phyloP scores from a whole-genome alignment of 1,139 yeast species.

The Hanseniaspora uvarum region DNA sequence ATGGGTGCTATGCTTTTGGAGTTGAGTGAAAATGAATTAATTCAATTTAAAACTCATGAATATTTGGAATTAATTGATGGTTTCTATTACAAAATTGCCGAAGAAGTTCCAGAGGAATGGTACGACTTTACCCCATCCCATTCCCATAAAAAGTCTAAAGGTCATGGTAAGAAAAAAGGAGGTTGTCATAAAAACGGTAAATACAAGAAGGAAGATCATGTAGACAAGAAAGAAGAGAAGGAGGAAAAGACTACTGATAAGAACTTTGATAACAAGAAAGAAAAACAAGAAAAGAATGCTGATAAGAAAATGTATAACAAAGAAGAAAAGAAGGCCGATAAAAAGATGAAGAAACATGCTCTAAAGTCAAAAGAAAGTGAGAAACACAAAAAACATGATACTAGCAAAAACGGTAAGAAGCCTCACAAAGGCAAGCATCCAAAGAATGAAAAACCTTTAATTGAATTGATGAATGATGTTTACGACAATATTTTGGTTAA shows the following conservation, averaged over 20 bases:
- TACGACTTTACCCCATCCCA: constrained; percentile 20
- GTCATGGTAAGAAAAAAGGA: constrained; percentile 1
- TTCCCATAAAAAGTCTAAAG: background rate
- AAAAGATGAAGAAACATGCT: too few relatives aligned
- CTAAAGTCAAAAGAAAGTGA: too few relatives aligned
- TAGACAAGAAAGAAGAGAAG: background rate
- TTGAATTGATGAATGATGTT: constrained; percentile 26
- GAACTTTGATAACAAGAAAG: too few relatives aligned
- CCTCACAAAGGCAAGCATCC: constrained; percentile 7
- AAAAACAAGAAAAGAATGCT: too few relatives aligned
- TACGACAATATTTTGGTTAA: constrained; percentile 20
- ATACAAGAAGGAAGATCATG: background rate
- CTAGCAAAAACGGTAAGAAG: background rate
- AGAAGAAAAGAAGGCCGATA: too few relatives aligned
- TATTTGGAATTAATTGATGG: constrained; percentile 36
- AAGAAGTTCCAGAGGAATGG: constrained; percentile 36
- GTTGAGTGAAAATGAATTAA: constrained; percentile 39
- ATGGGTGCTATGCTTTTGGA: constrained; percentile 42
- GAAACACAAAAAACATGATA: too few relatives aligned
- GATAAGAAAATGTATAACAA: too few relatives aligned
- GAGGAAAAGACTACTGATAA: too few relatives aligned
- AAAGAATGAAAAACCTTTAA: constrained; percentile 16
- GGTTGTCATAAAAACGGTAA: background rate
- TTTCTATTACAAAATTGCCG: constrained; percentile 31
- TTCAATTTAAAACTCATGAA: constrained; percentile 34